Evolutionary conservation across 495 filamentous ascomycete species (phyloP).

Genomic region (Aspergillus coremiiformis): DNA sequence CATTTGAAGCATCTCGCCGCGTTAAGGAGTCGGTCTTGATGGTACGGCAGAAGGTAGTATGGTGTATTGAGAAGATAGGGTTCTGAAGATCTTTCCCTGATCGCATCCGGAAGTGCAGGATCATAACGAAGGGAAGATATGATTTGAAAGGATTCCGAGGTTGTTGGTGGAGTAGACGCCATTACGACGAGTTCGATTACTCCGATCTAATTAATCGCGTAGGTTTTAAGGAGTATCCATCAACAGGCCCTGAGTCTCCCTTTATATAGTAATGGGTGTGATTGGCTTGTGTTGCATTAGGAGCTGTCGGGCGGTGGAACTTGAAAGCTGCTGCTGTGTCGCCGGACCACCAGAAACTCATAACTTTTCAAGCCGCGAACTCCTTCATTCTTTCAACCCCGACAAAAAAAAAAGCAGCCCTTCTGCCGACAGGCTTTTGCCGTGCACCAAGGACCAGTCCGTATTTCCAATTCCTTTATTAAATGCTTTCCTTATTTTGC

Average conservation of each 20-base stretch:
- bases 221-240: neutral
- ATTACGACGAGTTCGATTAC: neutral
- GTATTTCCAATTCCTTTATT: slow-evolving; percentile 5
- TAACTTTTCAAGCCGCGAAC: slow-evolving; percentile 30
- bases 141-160: slow-evolving; percentile 42
- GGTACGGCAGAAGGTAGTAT: slow-evolving; percentile 78
- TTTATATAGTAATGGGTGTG: slow-evolving; percentile 21
- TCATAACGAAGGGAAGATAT: slow-evolving; percentile 75
- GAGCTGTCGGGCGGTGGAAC: slow-evolving; percentile 25
- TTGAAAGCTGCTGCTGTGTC: slow-evolving; percentile 17
- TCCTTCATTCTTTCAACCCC: slow-evolving; percentile 22
- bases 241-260: slow-evolving; percentile 15
- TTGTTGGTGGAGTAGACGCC: neutral
- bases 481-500: neutral
- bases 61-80: slow-evolving; percentile 43
- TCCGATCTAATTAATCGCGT: neutral
- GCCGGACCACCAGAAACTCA: slow-evolving; percentile 17
- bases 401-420: slow-evolving; percentile 16
- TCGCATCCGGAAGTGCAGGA: slow-evolving; percentile 44
- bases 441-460: slow-evolving; percentile 14
- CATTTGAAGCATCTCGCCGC: slow-evolving; percentile 67
- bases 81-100: slow-evolving; percentile 34
- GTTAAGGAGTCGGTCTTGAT: slow-evolving; percentile 71
- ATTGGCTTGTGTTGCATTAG: slow-evolving; percentile 28
- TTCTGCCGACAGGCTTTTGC: slow-evolving; percentile 16